A percentile compares a stretch with the other conserved stretches of the same genome.
phyloP scores from a whole-genome alignment of 1,139 yeast genomes.

The Ogataea hybrid region DNA sequence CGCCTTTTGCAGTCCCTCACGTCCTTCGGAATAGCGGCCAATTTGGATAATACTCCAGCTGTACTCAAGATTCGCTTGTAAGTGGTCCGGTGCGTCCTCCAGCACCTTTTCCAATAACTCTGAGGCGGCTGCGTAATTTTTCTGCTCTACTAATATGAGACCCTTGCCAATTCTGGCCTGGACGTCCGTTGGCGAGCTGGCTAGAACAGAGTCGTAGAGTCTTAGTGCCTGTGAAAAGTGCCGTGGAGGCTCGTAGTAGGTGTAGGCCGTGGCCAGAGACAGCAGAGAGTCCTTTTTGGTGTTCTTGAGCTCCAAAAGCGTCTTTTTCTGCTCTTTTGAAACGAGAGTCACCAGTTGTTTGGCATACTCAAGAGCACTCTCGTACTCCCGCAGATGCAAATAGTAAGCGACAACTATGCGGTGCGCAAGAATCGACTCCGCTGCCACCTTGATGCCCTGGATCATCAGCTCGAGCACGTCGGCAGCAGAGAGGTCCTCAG shows the following conservation, averaged over 20 bases:
- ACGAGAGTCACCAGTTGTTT: constrained; percentile 59
- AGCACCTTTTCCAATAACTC: constrained; percentile 51
- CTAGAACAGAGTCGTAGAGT: constrained; percentile 63
- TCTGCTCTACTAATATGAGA: constrained; percentile 66
- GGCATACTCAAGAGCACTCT: constrained; percentile 58
- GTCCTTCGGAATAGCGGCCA: constrained; percentile 52
- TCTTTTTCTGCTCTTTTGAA: constrained; percentile 45
- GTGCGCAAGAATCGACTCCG: constrained; percentile 57
- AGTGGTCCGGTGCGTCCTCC: constrained; percentile 48
- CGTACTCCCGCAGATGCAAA: constrained; percentile 61
- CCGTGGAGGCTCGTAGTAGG: constrained; percentile 87
- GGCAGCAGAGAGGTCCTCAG: constrained; percentile 39
- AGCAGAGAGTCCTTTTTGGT: constrained; percentile 62
- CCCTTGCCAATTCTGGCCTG: constrained; percentile 83
- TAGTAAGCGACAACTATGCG: constrained; percentile 65
- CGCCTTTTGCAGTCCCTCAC: constrained; percentile 46
- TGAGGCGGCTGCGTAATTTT: constrained; percentile 54
- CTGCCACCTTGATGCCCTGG: constrained; percentile 48
- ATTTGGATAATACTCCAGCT: constrained; percentile 76
- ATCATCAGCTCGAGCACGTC: constrained; percentile 53
- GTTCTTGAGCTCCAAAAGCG: constrained; percentile 47
- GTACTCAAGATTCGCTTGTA: constrained; percentile 64
- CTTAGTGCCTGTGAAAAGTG: constrained; percentile 73
- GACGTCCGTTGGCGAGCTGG: constrained; percentile 42
- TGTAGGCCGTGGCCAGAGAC: constrained; percentile 71